Evolutionary conservation across 2,329 filamentous ascomycete genomes (phyloP).

Genomic region (Bimuria novae-zelandiae): DNA sequence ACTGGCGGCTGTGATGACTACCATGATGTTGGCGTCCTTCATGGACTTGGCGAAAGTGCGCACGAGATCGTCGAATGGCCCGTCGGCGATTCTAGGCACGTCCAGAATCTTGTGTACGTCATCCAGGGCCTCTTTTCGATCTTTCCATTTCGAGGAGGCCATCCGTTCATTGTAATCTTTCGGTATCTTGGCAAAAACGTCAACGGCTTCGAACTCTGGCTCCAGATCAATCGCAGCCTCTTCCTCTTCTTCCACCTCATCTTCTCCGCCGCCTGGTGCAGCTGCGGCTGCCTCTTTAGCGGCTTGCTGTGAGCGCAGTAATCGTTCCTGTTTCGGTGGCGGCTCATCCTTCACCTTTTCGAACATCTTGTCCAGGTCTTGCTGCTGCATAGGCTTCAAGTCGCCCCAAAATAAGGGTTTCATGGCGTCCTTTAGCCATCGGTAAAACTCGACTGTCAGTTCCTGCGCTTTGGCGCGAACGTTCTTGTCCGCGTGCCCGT

Average conservation of each 20-base stretch:
- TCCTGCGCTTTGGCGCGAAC: constrained; percentile 92
- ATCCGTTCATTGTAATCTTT: constrained; percentile 82
- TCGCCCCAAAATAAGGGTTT: constrained; percentile 98
- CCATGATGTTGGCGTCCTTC: constrained; percentile 97
- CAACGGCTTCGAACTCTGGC: constrained; percentile 75
- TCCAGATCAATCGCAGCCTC: constrained; percentile 72
- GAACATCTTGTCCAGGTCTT: constrained; percentile 90
- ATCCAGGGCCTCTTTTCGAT: constrained; percentile 92
- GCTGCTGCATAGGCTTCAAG: constrained; percentile 92
- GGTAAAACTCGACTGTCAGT: constrained; percentile 89
- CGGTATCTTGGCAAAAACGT: constrained; percentile 81
- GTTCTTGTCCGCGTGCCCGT: constrained; percentile 97
- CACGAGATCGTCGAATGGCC: constrained; percentile 82
- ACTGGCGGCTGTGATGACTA: constrained; percentile 90
- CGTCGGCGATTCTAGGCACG: constrained; percentile 89
- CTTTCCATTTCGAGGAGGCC: constrained; percentile 95
- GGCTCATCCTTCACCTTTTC: constrained; percentile 90
- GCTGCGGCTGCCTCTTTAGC: constrained; percentile 73
- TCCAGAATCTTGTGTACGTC: constrained; percentile 76
- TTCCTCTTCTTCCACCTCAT: constrained; percentile 58
- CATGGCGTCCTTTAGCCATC: constrained; percentile 97
- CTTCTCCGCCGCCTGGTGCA: constrained; percentile 59
- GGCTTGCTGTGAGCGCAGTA: constrained; percentile 87
- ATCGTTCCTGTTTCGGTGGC: constrained; percentile 84
- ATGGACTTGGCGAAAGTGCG: constrained; percentile 89